Conservation (phyloP, 2,329 filamentous ascomycete species). For the Penicillium sp. region DNA sequence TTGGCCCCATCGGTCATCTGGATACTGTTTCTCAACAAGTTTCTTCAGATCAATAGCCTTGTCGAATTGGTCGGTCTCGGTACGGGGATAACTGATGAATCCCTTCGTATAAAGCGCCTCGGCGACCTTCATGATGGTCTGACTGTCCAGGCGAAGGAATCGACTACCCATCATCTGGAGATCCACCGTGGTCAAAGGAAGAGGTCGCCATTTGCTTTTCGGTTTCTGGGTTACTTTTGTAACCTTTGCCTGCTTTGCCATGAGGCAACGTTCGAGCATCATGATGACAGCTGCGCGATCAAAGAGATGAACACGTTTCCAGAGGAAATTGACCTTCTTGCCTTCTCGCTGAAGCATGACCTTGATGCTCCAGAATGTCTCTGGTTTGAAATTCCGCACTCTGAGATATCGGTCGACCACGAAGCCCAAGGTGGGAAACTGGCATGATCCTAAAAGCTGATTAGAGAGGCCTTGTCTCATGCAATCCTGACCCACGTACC, state of each 20-base stretch:
- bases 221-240: conserved; percentile 86
- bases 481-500: conserved; percentile 52
- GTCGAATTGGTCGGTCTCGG: conserved; percentile 95
- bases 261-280: conserved; percentile 81
- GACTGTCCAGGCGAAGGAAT: conserved; percentile 86
- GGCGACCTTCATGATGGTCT: conserved; percentile 76
- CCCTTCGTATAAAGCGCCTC: neutral
- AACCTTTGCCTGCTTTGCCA: conserved; percentile 74
- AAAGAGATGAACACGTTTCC: conserved; percentile 81
- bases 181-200: conserved; percentile 93
- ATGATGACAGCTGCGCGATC: conserved; percentile 80
- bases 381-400: conserved; percentile 90
- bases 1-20: conserved; percentile 73
- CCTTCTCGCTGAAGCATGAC: conserved; percentile 75
- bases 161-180: conserved; percentile 92
- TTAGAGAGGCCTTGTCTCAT: neutral
- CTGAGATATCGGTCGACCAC: conserved; percentile 95
- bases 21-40: conserved; percentile 80
- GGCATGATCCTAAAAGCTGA: conserved; percentile 69
- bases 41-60: conserved; percentile 79
- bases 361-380: conserved; percentile 90
- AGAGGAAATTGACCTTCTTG: conserved; percentile 80
- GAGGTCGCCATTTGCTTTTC: conserved; percentile 88
- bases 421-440: conserved; percentile 95
- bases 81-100: conserved; percentile 78